Percentiles rank a stretch among this genome's conserved stretches.
Evolutionary conservation across 345 rosid genomes (phyloP).

Genomic region (Populus simonii): DNA sequence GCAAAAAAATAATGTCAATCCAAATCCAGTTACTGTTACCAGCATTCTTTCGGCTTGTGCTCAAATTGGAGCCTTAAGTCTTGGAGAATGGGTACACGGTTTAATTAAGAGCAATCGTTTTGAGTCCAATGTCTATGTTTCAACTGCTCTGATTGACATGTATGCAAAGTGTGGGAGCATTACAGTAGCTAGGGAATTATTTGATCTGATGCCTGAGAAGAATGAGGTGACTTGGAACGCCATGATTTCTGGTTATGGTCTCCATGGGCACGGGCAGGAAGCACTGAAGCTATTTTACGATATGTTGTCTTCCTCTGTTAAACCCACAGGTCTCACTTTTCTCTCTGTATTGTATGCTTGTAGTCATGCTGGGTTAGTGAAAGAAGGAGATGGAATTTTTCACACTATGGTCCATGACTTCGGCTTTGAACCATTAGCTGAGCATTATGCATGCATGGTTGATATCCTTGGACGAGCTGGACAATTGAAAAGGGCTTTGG

Average conservation of each 20-base stretch:
- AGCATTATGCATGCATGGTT: conserved; percentile 81
- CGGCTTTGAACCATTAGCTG: conserved; percentile 54
- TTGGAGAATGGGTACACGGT: conserved; percentile 68
- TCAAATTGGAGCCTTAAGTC: conserved; percentile 65
- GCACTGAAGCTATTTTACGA: conserved; percentile 55
- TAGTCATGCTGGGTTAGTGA: conserved; percentile 78
- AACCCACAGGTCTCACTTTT: conserved; percentile 62
- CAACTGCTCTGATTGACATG: conserved; percentile 79
- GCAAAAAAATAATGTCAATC: conserved; percentile 49
- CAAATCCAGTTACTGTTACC: conserved; percentile 63
- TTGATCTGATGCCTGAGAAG: conserved; percentile 54
- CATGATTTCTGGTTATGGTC: conserved; percentile 78
- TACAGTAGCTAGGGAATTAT: conserved; percentile 53
- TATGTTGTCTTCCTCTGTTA: conserved; percentile 47
- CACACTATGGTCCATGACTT: conserved; percentile 52
- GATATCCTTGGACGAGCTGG: conserved; percentile 86
- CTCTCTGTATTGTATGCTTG: conserved; percentile 74
- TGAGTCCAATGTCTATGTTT: conserved; percentile 57
- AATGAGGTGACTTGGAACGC: conserved; percentile 85
- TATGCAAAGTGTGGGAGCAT: conserved; percentile 81
- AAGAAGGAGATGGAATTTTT: conserved; percentile 62
- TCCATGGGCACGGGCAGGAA: conserved; percentile 74
- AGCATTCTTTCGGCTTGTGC: conserved; percentile 80
- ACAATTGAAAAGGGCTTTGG: conserved; percentile 55
- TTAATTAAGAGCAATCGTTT: conserved; percentile 48